Evolutionary conservation across 768 basidiomycete genomes (phyloP), one percentile per base, ranked within the genome.

Genomic region (Neoboletus magnificus): DNA sequence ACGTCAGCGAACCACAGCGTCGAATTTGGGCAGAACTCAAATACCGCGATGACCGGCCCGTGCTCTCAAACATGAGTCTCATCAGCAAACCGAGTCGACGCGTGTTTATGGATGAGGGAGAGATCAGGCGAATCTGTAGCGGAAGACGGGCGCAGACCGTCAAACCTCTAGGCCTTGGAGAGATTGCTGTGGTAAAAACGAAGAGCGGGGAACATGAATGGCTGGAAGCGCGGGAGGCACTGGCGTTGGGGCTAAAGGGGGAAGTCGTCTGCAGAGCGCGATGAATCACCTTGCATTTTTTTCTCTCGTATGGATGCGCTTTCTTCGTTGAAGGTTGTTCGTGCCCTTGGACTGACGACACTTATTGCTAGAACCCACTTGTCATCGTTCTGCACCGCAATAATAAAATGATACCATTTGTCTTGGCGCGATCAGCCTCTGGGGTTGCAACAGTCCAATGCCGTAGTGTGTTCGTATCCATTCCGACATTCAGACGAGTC

Each of bases 21-120:
- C 84, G 93, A 36, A 90, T 98, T 72, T 97, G 96, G 93, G 91
- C 91, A 2, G 84, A 87, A 48, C 84, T 98, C 61, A 99, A 99
- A 74, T 95, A 96, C 75, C 83, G 96, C 48, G 85, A 92, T 62
- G 91, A 97, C 70, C 77, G 82, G 30, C 91, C 94, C 6, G 92
- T 98, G 22, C 77, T 99, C 57, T 77, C 74, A 50, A 66, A 79
- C 61, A 93, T 98, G 86, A 74, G 82, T 47, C 82, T 96, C 70
- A 79, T 98, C 62, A 90, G 87, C 73, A 86, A 80, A 70, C 93
- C 95, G 2, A 90, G 86, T 71, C 84, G 88, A 66, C 79, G 87
- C 49, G 80, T 97, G 35, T 82, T 85, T 63, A 87, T 97, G 82
- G 79, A 83, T 44, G 55, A 79, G 35, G 73, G 78, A 4, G 95